Evolutionary conservation across 495 filamentous ascomycete genomes (phyloP).

Genomic region (Talaromyces nanjingensis): DNA sequence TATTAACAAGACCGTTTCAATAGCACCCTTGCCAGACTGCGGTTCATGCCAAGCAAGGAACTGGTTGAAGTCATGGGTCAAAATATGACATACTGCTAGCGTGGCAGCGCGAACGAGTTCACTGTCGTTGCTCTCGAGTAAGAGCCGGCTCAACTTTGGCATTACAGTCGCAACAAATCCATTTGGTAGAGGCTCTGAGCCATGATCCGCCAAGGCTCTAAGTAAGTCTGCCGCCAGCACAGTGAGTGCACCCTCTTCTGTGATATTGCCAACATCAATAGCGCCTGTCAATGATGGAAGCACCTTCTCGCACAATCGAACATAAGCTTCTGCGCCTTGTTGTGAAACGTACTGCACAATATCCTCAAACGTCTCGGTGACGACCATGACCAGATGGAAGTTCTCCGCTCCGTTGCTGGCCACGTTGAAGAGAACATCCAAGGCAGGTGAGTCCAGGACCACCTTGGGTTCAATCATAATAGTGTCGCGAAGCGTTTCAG

Average conservation of each 20-base stretch:
- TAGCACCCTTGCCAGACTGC: constrained; percentile 68
- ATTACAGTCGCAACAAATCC: constrained; percentile 80
- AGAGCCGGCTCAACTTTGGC: constrained; percentile 76
- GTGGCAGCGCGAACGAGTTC: constrained; percentile 85
- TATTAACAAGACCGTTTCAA: constrained; percentile 83
- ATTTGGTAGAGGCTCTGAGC: constrained; percentile 71
- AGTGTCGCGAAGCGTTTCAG: constrained; percentile 78
- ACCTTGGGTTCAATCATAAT: constrained; percentile 70
- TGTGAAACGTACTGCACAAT: constrained; percentile 63
- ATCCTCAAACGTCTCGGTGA: constrained; percentile 86
- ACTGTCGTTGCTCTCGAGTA: constrained; percentile 72
- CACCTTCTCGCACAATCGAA: constrained; percentile 77
- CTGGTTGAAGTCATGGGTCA: constrained; percentile 80
- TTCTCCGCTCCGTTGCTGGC: constrained; percentile 82
- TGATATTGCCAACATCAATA: constrained; percentile 80
- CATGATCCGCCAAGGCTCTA: constrained; percentile 71
- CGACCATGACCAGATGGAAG: constrained; percentile 74
- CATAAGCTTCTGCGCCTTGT: constrained; percentile 59
- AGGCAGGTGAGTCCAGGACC: constrained; percentile 60
- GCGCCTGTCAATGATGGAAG: constrained; percentile 80
- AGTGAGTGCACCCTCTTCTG: constrained; percentile 73
- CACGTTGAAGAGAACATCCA: constrained; percentile 84
- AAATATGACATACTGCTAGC: constrained; percentile 76
- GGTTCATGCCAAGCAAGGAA: constrained; percentile 71
- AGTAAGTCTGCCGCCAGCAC: constrained; percentile 82